These are phyloP conservation scores for Mucor mucedo DNA, from an alignment of 371 early-diverging fungal species.

Conservation along the genomic window DNA sequence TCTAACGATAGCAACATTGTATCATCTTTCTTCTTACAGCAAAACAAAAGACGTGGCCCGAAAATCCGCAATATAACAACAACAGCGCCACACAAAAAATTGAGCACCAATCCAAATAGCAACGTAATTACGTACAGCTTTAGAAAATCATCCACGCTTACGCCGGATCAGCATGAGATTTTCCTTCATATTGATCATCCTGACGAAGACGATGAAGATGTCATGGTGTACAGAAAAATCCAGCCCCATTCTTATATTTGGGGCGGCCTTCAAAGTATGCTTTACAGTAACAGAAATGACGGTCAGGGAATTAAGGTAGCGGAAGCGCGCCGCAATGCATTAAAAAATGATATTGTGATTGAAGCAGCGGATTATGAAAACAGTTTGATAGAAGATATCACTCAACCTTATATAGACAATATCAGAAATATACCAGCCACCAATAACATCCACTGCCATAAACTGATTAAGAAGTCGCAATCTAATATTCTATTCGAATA, in stretches of 20 bases:
- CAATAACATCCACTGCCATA: constrained; percentile 19
- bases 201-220: constrained; percentile 29
- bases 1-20: constrained; percentile 17
- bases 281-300: constrained; percentile 27
- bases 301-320: constrained; percentile 35
- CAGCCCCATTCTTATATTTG: constrained; percentile 47
- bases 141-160: constrained; percentile 33
- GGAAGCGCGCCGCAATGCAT: constrained; percentile 39
- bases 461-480: constrained; percentile 37
- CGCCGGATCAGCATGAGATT: constrained; percentile 42
- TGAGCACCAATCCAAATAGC: constrained; percentile 9
- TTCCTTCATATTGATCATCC: constrained; percentile 21
- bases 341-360: constrained; percentile 42
- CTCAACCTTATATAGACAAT: constrained; percentile 10
- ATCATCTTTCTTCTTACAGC: constrained; percentile 16
- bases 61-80: background rate
- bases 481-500: constrained; percentile 48
- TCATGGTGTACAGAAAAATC: constrained; percentile 37
- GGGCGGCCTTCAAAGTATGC: constrained; percentile 49
- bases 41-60: background rate
- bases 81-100: constrained; percentile 7
- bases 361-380: constrained; percentile 33
- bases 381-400: constrained; percentile 9
- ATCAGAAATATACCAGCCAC: constrained; percentile 4
- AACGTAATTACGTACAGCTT: constrained; percentile 33